phyloP scores from a whole-genome alignment of 352 stramenopile species.

The Phytophthora citrophthora region DNA sequence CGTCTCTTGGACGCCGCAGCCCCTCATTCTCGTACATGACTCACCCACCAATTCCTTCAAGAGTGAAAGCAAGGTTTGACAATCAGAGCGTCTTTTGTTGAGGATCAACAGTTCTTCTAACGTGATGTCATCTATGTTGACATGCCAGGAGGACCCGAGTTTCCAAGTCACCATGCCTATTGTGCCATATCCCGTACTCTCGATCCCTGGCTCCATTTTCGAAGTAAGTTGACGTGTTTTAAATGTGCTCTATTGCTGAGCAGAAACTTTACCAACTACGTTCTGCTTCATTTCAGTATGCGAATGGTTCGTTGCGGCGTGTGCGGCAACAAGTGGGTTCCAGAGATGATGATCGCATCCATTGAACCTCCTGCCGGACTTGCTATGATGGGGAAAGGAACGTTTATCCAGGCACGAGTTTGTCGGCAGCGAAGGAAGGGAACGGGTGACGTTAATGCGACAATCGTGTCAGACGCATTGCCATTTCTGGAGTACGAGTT shows the following conservation, averaged over 20 bases:
- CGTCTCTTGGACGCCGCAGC: constrained; percentile 49
- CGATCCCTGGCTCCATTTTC: constrained; percentile 95
- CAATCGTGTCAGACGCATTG: constrained; percentile 95
- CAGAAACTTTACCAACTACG: not conserved
- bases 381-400: constrained; percentile 90
- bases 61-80: constrained; percentile 40
- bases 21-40: constrained; percentile 48
- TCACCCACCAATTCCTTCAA: constrained; percentile 29
- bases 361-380: constrained; percentile 86
- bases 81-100: not conserved
- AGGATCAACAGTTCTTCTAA: not conserved
- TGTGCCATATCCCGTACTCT: constrained; percentile 98
- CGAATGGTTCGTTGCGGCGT: constrained; percentile 96
- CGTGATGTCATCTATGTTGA: not conserved
- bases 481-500: constrained; percentile 99
- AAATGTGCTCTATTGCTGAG: not conserved
- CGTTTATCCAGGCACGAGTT: constrained; percentile 96
- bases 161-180: constrained; percentile 87
- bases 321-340: constrained; percentile 98
- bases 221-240: constrained; percentile 65
- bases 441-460: constrained; percentile 94
- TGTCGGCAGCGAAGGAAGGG: constrained; percentile 93
- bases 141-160: constrained; percentile 48
- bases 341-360: constrained; percentile 93
- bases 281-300: constrained; percentile 73